Percentiles rank a stretch among this genome's conserved stretches.
Evolutionary conservation across 2,329 filamentous ascomycete genomes (phyloP).

Genomic region (Pyrenochaeta sp.): DNA sequence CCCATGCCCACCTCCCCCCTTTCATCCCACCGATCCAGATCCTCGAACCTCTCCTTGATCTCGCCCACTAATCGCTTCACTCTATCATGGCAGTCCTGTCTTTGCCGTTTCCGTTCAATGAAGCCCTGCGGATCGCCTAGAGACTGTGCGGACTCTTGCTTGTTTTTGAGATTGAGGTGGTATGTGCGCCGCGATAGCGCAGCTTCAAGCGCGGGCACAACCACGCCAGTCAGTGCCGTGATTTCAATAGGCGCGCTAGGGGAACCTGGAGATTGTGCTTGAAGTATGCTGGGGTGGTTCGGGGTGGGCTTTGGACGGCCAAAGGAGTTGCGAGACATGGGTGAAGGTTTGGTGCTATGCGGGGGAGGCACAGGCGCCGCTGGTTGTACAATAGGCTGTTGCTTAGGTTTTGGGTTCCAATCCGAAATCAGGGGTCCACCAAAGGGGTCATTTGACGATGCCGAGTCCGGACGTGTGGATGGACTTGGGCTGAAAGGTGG

Average conservation of each 20-base stretch:
- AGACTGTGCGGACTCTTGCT: slow-evolving; percentile 51
- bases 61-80: slow-evolving; percentile 83
- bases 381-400: slow-evolving; percentile 8
- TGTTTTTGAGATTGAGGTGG: slow-evolving; percentile 60
- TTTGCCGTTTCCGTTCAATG: slow-evolving; percentile 43
- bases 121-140: slow-evolving; percentile 66
- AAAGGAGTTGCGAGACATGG: slow-evolving; percentile 39
- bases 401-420: slow-evolving; percentile 17
- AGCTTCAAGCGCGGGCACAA: slow-evolving; percentile 90
- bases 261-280: slow-evolving; percentile 56
- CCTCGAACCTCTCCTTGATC: slow-evolving; percentile 81
- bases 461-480: slow-evolving; percentile 29
- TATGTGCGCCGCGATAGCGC: slow-evolving; percentile 80
- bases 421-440: slow-evolving; percentile 31
- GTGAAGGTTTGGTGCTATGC: slow-evolving; percentile 26
- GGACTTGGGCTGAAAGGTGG: slow-evolving; percentile 25
- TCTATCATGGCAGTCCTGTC: slow-evolving; percentile 77
- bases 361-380: slow-evolving; percentile 18
- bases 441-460: slow-evolving; percentile 41
- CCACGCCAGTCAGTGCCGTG: slow-evolving; percentile 88
- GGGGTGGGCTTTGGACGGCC: slow-evolving; percentile 37
- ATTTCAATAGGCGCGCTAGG: slow-evolving; percentile 72
- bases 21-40: slow-evolving; percentile 89
- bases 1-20: slow-evolving; percentile 93
- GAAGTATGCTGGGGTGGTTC: slow-evolving; percentile 25